These are phyloP conservation scores for Clavispora santaluciae DNA, from an alignment of 805 yeast genomes.

Conservation along the genomic window DNA sequence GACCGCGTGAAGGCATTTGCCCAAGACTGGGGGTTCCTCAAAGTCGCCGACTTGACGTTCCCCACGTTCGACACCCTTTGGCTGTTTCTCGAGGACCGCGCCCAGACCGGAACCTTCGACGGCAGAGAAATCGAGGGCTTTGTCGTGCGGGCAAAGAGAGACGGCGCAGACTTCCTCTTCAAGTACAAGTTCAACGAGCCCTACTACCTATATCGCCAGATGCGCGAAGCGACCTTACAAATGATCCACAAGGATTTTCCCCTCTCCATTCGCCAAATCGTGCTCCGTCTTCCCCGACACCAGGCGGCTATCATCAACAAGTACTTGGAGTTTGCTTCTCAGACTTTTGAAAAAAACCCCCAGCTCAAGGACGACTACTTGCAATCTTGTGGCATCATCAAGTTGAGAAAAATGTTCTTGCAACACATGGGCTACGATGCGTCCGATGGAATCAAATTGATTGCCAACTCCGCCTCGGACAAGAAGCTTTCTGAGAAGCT, in stretches of 20 bases:
- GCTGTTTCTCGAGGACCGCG: constrained; percentile 49
- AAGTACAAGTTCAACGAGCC: constrained; percentile 96
- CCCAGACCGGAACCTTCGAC: constrained; percentile 65
- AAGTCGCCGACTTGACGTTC: constrained; percentile 44
- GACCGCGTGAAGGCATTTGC: constrained; percentile 59
- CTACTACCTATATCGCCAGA: constrained; percentile 80
- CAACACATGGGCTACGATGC: constrained; percentile 37
- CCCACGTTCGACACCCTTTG: constrained; percentile 39
- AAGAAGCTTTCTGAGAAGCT: constrained; percentile 15
- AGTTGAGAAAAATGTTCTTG: constrained; percentile 63
- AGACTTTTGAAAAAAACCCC: constrained; percentile 48
- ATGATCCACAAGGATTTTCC: constrained; percentile 35
- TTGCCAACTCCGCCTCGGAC: constrained; percentile 41
- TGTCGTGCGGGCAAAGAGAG: constrained; percentile 65
- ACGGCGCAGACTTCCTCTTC: constrained; percentile 60
- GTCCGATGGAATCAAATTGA: constrained; percentile 54
- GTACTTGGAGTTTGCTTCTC: constrained; percentile 64
- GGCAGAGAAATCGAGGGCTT: constrained; percentile 86
- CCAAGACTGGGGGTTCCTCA: constrained; percentile 60
- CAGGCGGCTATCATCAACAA: constrained; percentile 50
- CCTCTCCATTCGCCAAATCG: constrained; percentile 6
- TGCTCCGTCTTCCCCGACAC: constrained; percentile 32
- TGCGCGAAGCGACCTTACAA: constrained; percentile 79
- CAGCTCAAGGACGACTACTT: constrained; percentile 41
- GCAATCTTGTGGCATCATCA: constrained; percentile 67